Evolutionary conservation across 441 rosid genomes (phyloP).

Genomic region (Populus trichocarpa): DNA sequence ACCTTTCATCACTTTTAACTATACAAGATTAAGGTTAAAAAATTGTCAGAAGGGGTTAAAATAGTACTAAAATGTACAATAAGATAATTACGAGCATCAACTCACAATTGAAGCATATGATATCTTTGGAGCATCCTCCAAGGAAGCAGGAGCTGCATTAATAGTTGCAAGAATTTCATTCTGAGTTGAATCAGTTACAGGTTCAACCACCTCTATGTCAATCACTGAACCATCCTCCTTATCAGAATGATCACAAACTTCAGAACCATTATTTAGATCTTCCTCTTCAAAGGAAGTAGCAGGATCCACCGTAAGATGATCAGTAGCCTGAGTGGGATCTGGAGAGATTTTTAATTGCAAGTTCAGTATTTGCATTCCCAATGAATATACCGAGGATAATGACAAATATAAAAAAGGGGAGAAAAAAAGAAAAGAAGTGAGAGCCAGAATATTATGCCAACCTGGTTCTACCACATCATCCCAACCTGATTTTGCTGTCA

Average conservation of each 20-base stretch:
- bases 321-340: constrained; percentile 42
- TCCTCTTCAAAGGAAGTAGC: constrained; percentile 49
- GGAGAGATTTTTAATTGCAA: constrained; percentile 20
- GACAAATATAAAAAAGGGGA: neutral
- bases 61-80: neutral
- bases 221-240: constrained; percentile 66
- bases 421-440: neutral
- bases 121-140: constrained; percentile 61
- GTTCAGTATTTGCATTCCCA: constrained; percentile 16
- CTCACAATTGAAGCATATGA: constrained; percentile 84
- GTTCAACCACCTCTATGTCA: constrained; percentile 54
- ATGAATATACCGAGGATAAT: neutral
- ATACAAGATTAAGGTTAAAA: constrained; percentile 17
- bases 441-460: constrained; percentile 12
- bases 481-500: constrained; percentile 45
- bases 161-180: constrained; percentile 29
- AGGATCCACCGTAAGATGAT: constrained; percentile 40
- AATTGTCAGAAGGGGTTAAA: constrained; percentile 9
- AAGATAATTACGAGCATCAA: constrained; percentile 13
- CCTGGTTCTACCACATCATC: constrained; percentile 40
- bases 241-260: constrained; percentile 69
- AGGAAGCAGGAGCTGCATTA: constrained; percentile 37
- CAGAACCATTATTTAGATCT: constrained; percentile 50
- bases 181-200: constrained; percentile 27
- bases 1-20: constrained; percentile 71